phyloP scores from a whole-genome alignment of 257 asterid species.

The Linaria vulgaris region DNA sequence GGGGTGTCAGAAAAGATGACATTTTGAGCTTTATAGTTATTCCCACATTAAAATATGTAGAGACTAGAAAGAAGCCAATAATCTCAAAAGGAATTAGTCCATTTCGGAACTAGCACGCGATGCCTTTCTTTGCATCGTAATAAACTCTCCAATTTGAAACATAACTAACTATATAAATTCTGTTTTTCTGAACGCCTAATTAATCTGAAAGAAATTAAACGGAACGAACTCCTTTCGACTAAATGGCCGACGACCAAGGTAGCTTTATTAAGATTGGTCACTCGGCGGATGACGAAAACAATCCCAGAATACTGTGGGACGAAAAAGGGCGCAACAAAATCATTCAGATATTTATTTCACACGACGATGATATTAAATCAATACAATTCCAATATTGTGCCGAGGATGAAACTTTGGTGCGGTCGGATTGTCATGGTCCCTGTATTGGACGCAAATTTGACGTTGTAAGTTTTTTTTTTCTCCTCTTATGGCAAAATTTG shows the following conservation, averaged over 20 bases:
- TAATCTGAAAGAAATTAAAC: too few relatives aligned
- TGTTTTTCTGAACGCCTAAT: too few relatives aligned
- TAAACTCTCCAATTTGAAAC: too few relatives aligned
- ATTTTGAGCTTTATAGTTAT: too few relatives aligned
- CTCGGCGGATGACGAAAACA: constrained; percentile 36
- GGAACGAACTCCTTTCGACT: too few relatives aligned
- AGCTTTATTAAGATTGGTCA: constrained; percentile 33
- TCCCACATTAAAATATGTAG: too few relatives aligned
- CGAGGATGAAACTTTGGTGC: constrained; percentile 30
- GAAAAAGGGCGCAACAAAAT: constrained; percentile 36
- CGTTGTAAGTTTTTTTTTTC: constrained; percentile 24
- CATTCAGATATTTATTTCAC: constrained; percentile 39
- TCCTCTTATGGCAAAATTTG: not conserved
- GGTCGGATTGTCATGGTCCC: constrained; percentile 32
- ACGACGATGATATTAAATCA: constrained; percentile 35
- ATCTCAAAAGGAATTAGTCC: too few relatives aligned
- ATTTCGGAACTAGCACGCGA: too few relatives aligned
- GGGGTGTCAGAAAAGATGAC: too few relatives aligned
- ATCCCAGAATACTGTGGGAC: constrained; percentile 34
- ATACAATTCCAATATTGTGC: constrained; percentile 44
- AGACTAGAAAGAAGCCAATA: too few relatives aligned
- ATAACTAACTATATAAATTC: too few relatives aligned
- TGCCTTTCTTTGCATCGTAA: too few relatives aligned
- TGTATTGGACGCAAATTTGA: constrained; percentile 28
- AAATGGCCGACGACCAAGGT: constrained; percentile 34